A percentile compares a stretch with the other conserved stretches of the same genome.
Evolutionary conservation across 306 rosid species (phyloP).

Genomic region (Coriaria nepalensis): DNA sequence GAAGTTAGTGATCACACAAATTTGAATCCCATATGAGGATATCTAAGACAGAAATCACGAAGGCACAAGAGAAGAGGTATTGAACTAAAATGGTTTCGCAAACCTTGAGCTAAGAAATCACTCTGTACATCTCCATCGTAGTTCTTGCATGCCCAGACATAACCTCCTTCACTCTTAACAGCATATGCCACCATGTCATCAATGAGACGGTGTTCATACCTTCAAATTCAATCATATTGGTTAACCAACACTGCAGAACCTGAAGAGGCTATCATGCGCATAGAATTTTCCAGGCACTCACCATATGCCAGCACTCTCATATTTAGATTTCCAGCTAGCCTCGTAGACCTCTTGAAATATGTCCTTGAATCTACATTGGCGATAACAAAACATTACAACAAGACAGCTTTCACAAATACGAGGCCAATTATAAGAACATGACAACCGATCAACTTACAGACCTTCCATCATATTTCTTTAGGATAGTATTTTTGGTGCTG

Average conservation of each 20-base stretch:
- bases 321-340: slow-evolving; percentile 84
- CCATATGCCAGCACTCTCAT: slow-evolving; percentile 94
- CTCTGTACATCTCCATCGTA: slow-evolving; percentile 99
- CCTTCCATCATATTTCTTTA: slow-evolving; percentile 99
- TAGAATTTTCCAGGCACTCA: slow-evolving; percentile 19
- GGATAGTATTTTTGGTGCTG: slow-evolving; percentile 93
- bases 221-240: slow-evolving; percentile 22
- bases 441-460: slow-evolving; percentile 19
- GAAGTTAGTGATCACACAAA: slow-evolving; percentile 12
- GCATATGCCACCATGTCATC: slow-evolving; percentile 99
- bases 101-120: slow-evolving; percentile 98
- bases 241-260: not conserved
- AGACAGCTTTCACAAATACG: not conserved
- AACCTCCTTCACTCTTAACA: slow-evolving; percentile 94
- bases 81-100: slow-evolving; percentile 7
- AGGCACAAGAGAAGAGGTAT: not conserved
- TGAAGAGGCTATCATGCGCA: no score
- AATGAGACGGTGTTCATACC: slow-evolving; percentile 98
- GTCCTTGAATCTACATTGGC: slow-evolving; percentile 81
- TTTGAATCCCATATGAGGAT: no score
- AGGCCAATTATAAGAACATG: not conserved
- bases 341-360: slow-evolving; percentile 97
- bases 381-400: not conserved
- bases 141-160: slow-evolving; percentile 99
- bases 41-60: not conserved